These are phyloP conservation scores for Begonia loranthoides DNA, from an alignment of 306 rosid genomes.

Conservation along the genomic window DNA sequence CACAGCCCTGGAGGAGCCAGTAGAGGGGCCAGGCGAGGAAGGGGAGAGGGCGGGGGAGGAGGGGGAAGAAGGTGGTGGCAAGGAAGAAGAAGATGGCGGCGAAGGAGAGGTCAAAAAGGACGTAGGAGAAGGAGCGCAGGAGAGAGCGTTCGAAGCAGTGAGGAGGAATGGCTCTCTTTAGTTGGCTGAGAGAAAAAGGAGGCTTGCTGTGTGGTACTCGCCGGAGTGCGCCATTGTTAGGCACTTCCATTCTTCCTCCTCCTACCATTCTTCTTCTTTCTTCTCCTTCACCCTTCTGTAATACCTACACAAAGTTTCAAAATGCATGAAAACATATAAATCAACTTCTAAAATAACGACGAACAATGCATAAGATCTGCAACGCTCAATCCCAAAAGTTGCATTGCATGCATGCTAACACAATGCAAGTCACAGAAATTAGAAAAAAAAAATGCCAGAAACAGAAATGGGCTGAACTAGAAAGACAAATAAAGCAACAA, in stretches of 20 bases:
- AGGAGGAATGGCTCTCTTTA: conserved; percentile 59
- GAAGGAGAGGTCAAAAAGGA: conserved; percentile 31
- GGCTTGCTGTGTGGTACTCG: conserved; percentile 45
- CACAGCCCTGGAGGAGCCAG: conserved; percentile 59
- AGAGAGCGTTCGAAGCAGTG: conserved; percentile 67
- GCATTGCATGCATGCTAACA: too few relatives aligned
- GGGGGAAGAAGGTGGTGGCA: conserved; percentile 29
- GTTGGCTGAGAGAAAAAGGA: conserved; percentile 55
- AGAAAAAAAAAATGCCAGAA: too few relatives aligned
- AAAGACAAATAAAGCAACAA: too few relatives aligned
- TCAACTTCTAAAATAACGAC: too few relatives aligned
- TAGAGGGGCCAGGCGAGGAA: conserved; percentile 46
- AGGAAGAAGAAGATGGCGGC: conserved; percentile 18
- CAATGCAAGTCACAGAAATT: too few relatives aligned
- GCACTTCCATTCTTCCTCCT: not conserved
- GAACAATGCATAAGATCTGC: too few relatives aligned
- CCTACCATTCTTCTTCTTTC: too few relatives aligned
- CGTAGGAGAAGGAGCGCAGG: conserved; percentile 35
- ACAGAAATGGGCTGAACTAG: too few relatives aligned
- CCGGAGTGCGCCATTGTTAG: not conserved
- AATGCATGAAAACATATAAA: too few relatives aligned
- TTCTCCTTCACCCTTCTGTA: too few relatives aligned
- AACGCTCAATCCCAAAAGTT: too few relatives aligned
- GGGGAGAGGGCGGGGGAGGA: conserved; percentile 29
- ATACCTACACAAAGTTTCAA: too few relatives aligned